Evolutionary conservation across 1,284 basidiomycete genomes (phyloP).

Genomic region (Retiboletus fuscus): DNA sequence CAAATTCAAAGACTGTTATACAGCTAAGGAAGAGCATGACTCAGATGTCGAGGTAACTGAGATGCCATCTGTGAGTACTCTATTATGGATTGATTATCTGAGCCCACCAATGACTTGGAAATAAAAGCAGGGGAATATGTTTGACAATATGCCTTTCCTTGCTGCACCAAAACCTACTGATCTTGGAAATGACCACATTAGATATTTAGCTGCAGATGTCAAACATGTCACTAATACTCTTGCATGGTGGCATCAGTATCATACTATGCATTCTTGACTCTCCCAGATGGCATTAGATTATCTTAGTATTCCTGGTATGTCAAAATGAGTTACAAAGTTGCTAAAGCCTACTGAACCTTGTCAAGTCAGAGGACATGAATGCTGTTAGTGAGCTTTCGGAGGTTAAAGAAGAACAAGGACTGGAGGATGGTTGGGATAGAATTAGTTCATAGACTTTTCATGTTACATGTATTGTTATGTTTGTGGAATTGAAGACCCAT

Average conservation of each 20-base stretch:
- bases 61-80: not conserved
- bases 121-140: constrained; percentile 1
- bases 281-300: constrained; percentile 3
- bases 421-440: not conserved
- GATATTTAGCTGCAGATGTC: constrained; percentile 11
- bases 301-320: too few relatives aligned
- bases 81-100: too few relatives aligned
- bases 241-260: not conserved
- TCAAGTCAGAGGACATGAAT: not conserved
- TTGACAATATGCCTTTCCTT: not conserved
- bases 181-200: not conserved
- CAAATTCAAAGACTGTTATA: not conserved
- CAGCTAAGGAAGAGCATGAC: not conserved
- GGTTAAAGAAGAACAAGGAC: not conserved
- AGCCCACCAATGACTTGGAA: too few relatives aligned
- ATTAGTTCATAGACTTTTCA: not conserved
- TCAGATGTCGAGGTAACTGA: not conserved
- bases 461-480: not conserved
- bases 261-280: not conserved
- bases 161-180: constrained; percentile 7
- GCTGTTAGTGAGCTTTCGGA: constrained; percentile 1
- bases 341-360: not conserved
- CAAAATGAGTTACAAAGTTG: too few relatives aligned
- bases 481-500: not conserved
- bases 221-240: constrained; percentile 8